Percentiles rank a stretch among this genome's conserved stretches.
Evolutionary conservation across 441 rosid species (phyloP).

Genomic region (Biscutella laevigata): DNA sequence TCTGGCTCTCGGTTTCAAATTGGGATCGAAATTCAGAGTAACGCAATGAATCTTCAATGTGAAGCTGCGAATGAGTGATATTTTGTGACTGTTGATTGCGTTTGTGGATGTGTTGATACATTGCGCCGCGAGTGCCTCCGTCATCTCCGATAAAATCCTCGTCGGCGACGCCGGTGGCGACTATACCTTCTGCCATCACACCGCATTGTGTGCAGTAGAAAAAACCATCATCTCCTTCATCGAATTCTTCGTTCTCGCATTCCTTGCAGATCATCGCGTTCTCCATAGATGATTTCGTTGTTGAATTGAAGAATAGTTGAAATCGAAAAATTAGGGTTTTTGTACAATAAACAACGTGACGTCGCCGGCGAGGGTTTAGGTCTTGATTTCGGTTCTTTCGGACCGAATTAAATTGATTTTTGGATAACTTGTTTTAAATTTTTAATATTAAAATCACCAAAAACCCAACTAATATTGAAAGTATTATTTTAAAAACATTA

Average conservation of each 20-base stretch:
- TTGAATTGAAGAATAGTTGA: too few relatives aligned
- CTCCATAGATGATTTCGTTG: too few relatives aligned
- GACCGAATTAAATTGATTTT: too few relatives aligned
- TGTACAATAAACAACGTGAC: too few relatives aligned
- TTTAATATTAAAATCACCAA: too few relatives aligned
- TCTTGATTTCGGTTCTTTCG: too few relatives aligned
- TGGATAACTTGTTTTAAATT: too few relatives aligned
- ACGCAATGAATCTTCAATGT: background rate
- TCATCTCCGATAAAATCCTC: background rate
- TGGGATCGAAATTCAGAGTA: slow-evolving; percentile 17
- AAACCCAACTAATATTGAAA: too few relatives aligned
- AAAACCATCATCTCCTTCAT: background rate
- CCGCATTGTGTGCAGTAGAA: slow-evolving; percentile 11
- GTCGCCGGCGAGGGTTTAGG: too few relatives aligned
- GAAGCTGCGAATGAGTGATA: background rate
- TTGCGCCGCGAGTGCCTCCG: slow-evolving; percentile 6
- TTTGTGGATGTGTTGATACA: background rate
- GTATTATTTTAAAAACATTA: too few relatives aligned
- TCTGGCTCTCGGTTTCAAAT: background rate
- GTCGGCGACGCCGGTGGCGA: slow-evolving; percentile 10
- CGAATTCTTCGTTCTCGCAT: slow-evolving; percentile 6
- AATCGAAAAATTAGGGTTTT: too few relatives aligned
- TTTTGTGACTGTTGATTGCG: background rate
- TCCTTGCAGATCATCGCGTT: slow-evolving; percentile 1
- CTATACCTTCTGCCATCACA: background rate